These are phyloP conservation scores for Ogataea thermomethanolica DNA, from an alignment of 805 yeast genomes.

Conservation along the genomic window DNA sequence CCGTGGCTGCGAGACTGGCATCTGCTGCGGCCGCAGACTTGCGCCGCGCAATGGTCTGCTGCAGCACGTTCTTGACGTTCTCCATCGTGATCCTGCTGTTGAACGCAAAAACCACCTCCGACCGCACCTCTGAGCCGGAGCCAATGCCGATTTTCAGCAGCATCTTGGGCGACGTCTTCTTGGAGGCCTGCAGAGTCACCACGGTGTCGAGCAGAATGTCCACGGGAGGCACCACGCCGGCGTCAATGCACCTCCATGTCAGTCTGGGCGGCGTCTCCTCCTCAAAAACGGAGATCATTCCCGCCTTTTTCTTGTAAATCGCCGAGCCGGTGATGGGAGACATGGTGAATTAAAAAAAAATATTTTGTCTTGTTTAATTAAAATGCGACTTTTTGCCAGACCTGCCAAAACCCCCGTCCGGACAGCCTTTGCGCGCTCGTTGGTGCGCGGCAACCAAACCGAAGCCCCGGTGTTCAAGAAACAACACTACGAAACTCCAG, in stretches of 20 bases:
- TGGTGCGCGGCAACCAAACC: conserved; percentile 7
- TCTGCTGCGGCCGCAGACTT: conserved; percentile 49
- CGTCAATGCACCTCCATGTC: conserved; percentile 57
- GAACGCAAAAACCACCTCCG: conserved; percentile 52
- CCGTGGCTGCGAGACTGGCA: conserved; percentile 20
- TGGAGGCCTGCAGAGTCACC: conserved; percentile 61
- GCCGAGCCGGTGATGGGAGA: conserved; percentile 45
- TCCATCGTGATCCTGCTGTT: conserved; percentile 75
- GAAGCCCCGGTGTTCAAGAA: conserved; percentile 23
- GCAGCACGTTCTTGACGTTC: conserved; percentile 61
- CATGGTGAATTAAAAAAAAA: conserved; percentile 9
- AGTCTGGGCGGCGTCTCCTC: conserved; percentile 54
- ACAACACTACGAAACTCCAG: conserved; percentile 11
- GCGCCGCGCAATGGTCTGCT: conserved; percentile 64
- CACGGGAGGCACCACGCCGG: conserved; percentile 38
- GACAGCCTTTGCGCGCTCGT: neutral
- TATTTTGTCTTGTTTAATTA: neutral
- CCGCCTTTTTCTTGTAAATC: conserved; percentile 49
- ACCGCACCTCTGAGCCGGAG: conserved; percentile 26
- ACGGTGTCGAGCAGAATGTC: conserved; percentile 42
- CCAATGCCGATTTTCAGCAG: conserved; percentile 51
- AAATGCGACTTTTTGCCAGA: conserved; percentile 4
- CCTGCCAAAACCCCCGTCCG: neutral
- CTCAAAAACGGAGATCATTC: conserved; percentile 53
- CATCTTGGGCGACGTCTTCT: conserved; percentile 64